These are phyloP conservation scores for Aspergillus pseudotamarii DNA, from an alignment of 2,329 filamentous ascomycete species.

Conservation along the genomic window DNA sequence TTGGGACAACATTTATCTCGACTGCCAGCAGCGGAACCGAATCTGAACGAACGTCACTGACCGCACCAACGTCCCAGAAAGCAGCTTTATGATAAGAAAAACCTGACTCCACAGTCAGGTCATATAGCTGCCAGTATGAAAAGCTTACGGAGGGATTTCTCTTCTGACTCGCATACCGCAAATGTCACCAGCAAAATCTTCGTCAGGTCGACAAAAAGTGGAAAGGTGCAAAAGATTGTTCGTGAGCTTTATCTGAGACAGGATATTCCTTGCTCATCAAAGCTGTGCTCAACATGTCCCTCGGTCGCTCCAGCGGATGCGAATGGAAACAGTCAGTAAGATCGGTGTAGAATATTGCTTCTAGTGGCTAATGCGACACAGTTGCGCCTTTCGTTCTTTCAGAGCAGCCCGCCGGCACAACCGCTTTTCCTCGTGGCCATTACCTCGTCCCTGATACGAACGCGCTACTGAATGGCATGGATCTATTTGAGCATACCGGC, in stretches of 20 bases:
- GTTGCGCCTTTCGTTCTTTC: conserved; percentile 85
- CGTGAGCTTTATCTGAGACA: conserved; percentile 92
- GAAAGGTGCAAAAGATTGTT: conserved; percentile 98
- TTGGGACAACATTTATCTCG: conserved; percentile 15
- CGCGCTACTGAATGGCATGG: conserved; percentile 92
- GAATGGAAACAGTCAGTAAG: conserved; percentile 66
- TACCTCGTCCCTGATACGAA: conserved; percentile 97
- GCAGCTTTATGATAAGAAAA: conserved; percentile 10
- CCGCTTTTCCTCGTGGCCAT: conserved; percentile 79
- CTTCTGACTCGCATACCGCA: conserved; percentile 59
- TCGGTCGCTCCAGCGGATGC: conserved; percentile 77
- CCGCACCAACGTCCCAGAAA: conserved; percentile 24
- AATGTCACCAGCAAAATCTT: conserved; percentile 96
- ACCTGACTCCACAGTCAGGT: conserved; percentile 15
- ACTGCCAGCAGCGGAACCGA: conserved; percentile 18
- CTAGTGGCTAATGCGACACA: conserved; percentile 42
- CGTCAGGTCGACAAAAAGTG: conserved; percentile 89
- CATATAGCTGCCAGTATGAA: conserved; percentile 52
- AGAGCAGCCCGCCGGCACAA: conserved; percentile 82
- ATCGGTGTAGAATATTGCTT: conserved; percentile 5
- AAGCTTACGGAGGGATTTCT: conserved; percentile 61
- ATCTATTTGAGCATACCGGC: conserved; percentile 88
- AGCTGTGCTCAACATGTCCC: conserved; percentile 77
- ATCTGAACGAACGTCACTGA: conserved; percentile 19
- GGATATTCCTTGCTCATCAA: conserved; percentile 96